Evolutionary conservation across 148 eudicot species (phyloP), one percentile per base, ranked within the genome.

Genomic region (Spergularia marina): DNA sequence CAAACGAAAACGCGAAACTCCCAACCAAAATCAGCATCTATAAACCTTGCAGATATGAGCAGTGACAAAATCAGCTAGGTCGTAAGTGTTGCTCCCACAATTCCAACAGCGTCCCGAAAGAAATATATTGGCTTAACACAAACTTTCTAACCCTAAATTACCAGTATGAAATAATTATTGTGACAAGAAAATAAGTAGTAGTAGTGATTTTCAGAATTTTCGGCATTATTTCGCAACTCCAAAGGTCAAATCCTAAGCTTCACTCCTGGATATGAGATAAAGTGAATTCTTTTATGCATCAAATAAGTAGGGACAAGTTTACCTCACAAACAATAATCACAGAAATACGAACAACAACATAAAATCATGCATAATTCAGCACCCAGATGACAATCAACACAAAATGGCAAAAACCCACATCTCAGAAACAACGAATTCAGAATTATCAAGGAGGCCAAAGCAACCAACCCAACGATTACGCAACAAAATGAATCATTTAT

Each of bases 241-340:
- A 30, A 30, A 30, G 36, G 36, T 30, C 36, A 30, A 30, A 30
- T 30, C 36, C 36, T 30, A 30, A 30, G 36, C 36, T 30, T 30
- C 36, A 30, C 36, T 30, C 36, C 36, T 30, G 36, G 36, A 30
- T 30, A 30, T 3, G 36, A 30, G 16, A 17, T 10, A 18, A 68
- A 20, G 34, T 12, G 40, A 49, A 51, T 18, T 68, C 72, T 25
- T 52, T 53, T 51, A n/a, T 14, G 0, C 49, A 52, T 44, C 67
- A 34, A 34, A 12, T 34, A 34, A 61, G 16, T 6, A 63, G 18
- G n/a, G 44, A 30, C 65, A 8, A 30, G 41, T 62, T 25, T 39
- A 62, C 15, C 65, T 47, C 36, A 67, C 71, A 49, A 67, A 67
- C 54, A 44, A 67, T 21, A 30, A 44, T 65, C 10, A 52, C 56